Percentiles rank a stretch among this genome's conserved stretches.
Conservation (phyloP, 2,329 filamentous ascomycete species). For the Ampelomyces quisqualis region DNA sequence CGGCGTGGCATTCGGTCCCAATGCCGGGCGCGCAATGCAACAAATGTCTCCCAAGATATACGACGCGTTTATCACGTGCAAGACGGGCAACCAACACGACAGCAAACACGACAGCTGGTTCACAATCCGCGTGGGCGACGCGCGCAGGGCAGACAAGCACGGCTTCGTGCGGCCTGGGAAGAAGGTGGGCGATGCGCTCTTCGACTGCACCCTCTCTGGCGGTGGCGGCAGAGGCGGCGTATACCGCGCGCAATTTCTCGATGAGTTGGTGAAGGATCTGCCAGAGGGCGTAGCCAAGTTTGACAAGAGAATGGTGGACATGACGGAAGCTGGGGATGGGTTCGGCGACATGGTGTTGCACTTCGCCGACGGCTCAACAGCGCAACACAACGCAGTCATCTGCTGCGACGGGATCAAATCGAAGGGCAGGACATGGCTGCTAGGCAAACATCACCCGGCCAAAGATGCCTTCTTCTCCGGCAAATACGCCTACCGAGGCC, state of each 20-base stretch:
- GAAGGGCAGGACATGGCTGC: slow-evolving; percentile 54
- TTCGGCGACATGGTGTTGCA: slow-evolving; percentile 41
- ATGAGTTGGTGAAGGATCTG: slow-evolving; percentile 53
- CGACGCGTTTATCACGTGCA: slow-evolving; percentile 46
- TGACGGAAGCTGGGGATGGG: slow-evolving; percentile 32
- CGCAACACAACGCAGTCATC: slow-evolving; percentile 54
- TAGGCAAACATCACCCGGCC: slow-evolving; percentile 50
- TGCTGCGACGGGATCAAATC: slow-evolving; percentile 69
- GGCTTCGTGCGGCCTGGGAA: slow-evolving; percentile 30
- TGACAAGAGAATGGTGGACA: slow-evolving; percentile 43
- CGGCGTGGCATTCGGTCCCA: slow-evolving; percentile 59
- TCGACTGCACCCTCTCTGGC: slow-evolving; percentile 28
- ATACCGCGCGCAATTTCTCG: slow-evolving; percentile 54
- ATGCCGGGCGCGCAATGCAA: slow-evolving; percentile 57
- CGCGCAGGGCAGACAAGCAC: slow-evolving; percentile 32
- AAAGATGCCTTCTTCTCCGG: slow-evolving; percentile 55
- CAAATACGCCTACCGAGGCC: slow-evolving; percentile 63
- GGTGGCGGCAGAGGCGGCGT: slow-evolving; percentile 40
- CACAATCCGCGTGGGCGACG: slow-evolving; percentile 36
- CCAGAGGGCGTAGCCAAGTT: slow-evolving; percentile 49
- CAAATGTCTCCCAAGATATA: slow-evolving; percentile 50
- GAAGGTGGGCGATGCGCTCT: slow-evolving; percentile 36
- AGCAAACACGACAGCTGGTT: slow-evolving; percentile 31
- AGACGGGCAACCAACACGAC: slow-evolving; percentile 42
- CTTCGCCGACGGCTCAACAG: slow-evolving; percentile 52